Conservation (phyloP, 495 filamentous ascomycete genomes). For the Staphylotrichum tortipilum region DNA sequence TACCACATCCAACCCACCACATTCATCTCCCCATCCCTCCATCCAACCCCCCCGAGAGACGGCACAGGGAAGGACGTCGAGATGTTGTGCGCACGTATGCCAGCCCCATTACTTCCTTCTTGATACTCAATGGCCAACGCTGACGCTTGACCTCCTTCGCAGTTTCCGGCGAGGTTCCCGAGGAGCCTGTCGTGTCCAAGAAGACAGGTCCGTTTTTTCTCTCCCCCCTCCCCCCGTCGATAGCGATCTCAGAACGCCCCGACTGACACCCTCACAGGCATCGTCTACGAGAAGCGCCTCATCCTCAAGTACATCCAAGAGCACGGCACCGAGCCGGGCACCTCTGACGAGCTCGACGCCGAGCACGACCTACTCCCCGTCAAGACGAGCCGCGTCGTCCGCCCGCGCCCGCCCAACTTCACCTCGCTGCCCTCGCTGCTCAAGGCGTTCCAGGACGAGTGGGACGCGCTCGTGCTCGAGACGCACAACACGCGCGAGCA, state of each 20-base stretch:
- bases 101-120: too few relatives aligned
- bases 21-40: not conserved
- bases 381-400: slow-evolving; percentile 70
- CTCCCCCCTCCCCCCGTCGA: too few relatives aligned
- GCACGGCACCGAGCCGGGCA: slow-evolving; percentile 89
- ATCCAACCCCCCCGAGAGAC: too few relatives aligned
- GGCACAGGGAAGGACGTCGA: slow-evolving; percentile 8
- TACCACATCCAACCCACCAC: not conserved
- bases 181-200: slow-evolving; percentile 86
- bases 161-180: slow-evolving; percentile 97
- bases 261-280: slow-evolving; percentile 41
- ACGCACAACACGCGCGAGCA: slow-evolving; percentile 83
- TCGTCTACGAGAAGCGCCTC: slow-evolving; percentile 87
- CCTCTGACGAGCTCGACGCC: slow-evolving; percentile 72
- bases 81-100: slow-evolving; percentile 68
- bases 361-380: slow-evolving; percentile 87
- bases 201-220: slow-evolving; percentile 89
- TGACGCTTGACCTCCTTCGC: slow-evolving; percentile 19
- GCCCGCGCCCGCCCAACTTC: slow-evolving; percentile 84
- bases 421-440: slow-evolving; percentile 96
- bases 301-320: slow-evolving; percentile 93
- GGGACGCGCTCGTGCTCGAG: slow-evolving; percentile 89
- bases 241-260: not conserved
- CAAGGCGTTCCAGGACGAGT: slow-evolving; percentile 95
- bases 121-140: too few relatives aligned